Base-by-base conservation (phyloP, 192 early-diverging fungal species). In the Cladochytrium replicatum region DNA sequence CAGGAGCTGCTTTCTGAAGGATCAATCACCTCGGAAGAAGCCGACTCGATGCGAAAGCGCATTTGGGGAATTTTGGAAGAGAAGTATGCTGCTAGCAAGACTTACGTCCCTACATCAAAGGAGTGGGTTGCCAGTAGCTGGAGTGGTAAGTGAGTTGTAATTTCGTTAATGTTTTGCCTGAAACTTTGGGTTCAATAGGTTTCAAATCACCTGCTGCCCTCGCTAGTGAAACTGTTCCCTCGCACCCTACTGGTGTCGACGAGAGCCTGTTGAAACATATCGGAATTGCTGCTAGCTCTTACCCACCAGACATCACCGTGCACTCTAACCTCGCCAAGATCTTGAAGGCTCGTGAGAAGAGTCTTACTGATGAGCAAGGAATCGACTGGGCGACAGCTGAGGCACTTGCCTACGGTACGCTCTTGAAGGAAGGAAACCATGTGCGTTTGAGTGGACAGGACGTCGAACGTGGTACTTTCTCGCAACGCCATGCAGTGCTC, bases 381-480 rank as follows among this genome's bases (percentile, higher is more conserved):
- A 88, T 98, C 54, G 95, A 98, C 67, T 94, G 90, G 92, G 81
- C 92, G 13, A 88, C 92, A 3, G 95, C 88, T 32, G 95, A 98
- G 72, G 68, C 83, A 29, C 77, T 98, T 61, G 88, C 95, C 3
- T 94, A 89, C 62, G 95, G 92, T 29, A 72, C 85, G 6, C 81
- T 98, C 41, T 76, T 98, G 46, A 58, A 84, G 9, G 92, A 96
- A 63, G 87, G 89, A 53, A 86, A 88, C 62, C 90, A 94, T 58
- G 81, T 93, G 49, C 56, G 91, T 50, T 71, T 98, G 29, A 84
- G 85, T 48, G 95, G 95, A 39, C 95, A 98, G 73, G 95, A 98
- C 78, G 86, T 88, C 46, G 95, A 98, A 72, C 88, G 95, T 67
- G 95, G 95, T 45, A 98, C 95, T 17, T 98, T 98, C 72, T 98